Evolutionary conservation across 495 filamentous ascomycete genomes (phyloP), one percentile per base, ranked within the genome.

Genomic region (Poronia punctata): DNA sequence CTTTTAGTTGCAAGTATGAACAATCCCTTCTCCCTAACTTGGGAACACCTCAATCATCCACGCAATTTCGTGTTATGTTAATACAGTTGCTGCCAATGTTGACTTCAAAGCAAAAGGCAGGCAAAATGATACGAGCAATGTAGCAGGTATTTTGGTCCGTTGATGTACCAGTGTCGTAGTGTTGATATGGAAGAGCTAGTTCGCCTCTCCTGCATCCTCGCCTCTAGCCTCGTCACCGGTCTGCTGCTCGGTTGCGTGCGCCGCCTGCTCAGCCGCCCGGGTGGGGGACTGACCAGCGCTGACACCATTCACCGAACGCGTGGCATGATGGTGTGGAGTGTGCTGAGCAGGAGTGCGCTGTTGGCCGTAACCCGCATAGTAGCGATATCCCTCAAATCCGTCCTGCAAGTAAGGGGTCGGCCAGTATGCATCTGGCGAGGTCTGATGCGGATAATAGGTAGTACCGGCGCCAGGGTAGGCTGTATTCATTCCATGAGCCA

Each of bases 321-420:
- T 11, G 2, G 41, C 31, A 12, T 17, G 31, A 28, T 25, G 31
- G 11, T 30, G 26, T 3, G 42, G 35, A 4, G 42, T 45, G 20
- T 22, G 35, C 6, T 45, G 26, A n/a, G n/a, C n/a, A n/a, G n/a
- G n/a, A n/a, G n/a, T n/a, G n/a, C n/a, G n/a, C 14, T 32, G 42
- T 4, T 25, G 34, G 22, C 21, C 42, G 12, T 45, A 38, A 16
- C 41, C 41, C 4, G 33, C 41, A 15, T 45, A 45, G 21, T 38
- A 45, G 11, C 21, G 33, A 22, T 38, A 45, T 2, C 42, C 42
- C 12, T 45, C 35, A 14, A 38, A 38, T 28, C 33, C 27, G 21
- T 45, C 42, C 12, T 45, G 42, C 24, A 45, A 35, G 17, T 45
- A 45, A 11, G 42, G 42, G 0, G 42, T 45, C 4, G 17, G 34